Conservation (phyloP, 83 land plant genomes). For the Picea mariana region DNA sequence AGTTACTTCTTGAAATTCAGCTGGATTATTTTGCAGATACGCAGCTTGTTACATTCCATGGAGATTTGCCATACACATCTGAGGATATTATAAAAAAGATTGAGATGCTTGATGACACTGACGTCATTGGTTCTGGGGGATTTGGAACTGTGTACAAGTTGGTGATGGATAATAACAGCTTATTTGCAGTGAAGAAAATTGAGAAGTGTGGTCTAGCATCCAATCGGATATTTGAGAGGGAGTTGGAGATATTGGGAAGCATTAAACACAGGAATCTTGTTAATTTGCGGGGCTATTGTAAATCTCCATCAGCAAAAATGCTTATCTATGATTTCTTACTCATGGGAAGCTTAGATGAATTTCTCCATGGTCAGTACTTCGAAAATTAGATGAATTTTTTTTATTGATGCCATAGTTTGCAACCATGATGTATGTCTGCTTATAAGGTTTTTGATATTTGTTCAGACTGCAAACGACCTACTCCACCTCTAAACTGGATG, state of each 20-base stretch:
- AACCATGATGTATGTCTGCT: neutral
- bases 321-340: slow-evolving; percentile 81
- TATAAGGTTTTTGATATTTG: neutral
- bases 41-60: slow-evolving; percentile 84
- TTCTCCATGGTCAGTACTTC: slow-evolving; percentile 64
- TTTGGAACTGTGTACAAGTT: slow-evolving; percentile 93
- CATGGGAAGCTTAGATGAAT: slow-evolving; percentile 74
- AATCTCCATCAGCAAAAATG: slow-evolving; percentile 67
- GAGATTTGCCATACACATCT: slow-evolving; percentile 85
- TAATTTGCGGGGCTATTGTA: slow-evolving; percentile 75
- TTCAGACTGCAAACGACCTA: slow-evolving; percentile 32
- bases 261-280: slow-evolving; percentile 85
- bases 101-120: slow-evolving; percentile 77
- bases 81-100: slow-evolving; percentile 70
- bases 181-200: slow-evolving; percentile 86
- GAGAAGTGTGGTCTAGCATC: slow-evolving; percentile 54
- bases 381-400: neutral
- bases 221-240: slow-evolving; percentile 81
- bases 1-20: slow-evolving; percentile 3
- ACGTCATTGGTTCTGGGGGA: slow-evolving; percentile 92
- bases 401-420: neutral
- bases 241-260: slow-evolving; percentile 75
- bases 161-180: slow-evolving; percentile 82
- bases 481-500: slow-evolving; percentile 49
- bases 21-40: slow-evolving; percentile 39